A percentile compares a stretch with the other conserved stretches of the same genome.
Evolutionary conservation across 2,329 filamentous ascomycete species (phyloP).

Genomic region (Botrytis fabae): DNA sequence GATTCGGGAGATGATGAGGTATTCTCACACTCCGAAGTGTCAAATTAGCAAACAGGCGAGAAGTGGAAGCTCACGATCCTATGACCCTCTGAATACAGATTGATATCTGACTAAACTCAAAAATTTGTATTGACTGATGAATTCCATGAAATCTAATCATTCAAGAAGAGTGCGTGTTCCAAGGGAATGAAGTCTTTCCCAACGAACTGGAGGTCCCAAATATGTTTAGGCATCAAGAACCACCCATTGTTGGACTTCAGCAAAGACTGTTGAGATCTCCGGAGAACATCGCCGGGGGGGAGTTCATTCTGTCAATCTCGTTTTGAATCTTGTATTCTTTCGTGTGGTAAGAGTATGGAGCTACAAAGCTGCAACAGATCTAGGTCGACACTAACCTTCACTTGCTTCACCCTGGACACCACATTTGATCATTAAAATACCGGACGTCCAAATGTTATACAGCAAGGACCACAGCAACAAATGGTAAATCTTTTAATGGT

Average conservation of each 20-base stretch:
- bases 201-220: not conserved
- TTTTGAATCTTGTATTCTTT: not conserved
- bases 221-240: not conserved
- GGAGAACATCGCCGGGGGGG: not conserved
- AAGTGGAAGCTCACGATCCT: not conserved
- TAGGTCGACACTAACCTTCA: not conserved
- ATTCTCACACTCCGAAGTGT: not conserved
- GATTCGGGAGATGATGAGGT: not conserved
- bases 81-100: not conserved
- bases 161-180: not conserved
- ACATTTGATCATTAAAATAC: rapidly evolving
- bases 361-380: not conserved
- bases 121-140: not conserved
- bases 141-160: not conserved
- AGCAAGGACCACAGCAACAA: not conserved
- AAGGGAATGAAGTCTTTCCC: too few species aligned
- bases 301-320: not conserved
- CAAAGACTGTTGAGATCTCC: not conserved
- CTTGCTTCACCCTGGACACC: not conserved
- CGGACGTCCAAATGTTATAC: rapidly evolving
- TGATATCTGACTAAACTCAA: rapidly evolving
- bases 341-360: not conserved
- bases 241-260: not conserved
- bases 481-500: not conserved
- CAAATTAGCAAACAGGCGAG: not conserved